These are phyloP conservation scores for Wallacemonas collosoma DNA, from an alignment of 208 protist genomes.

Conservation along the genomic window DNA sequence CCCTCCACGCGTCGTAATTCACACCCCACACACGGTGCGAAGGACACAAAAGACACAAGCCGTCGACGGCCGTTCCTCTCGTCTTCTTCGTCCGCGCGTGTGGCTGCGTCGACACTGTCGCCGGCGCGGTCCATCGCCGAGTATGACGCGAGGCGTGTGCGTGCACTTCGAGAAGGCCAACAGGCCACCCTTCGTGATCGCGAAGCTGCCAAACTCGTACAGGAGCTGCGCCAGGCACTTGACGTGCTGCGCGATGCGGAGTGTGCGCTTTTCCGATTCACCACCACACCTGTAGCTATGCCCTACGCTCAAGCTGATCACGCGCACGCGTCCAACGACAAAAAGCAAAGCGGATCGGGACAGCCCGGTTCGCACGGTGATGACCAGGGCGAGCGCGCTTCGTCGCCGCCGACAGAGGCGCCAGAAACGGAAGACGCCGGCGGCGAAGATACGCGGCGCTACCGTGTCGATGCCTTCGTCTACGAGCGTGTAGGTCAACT, in stretches of 20 bases:
- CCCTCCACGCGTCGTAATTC: too few relatives aligned
- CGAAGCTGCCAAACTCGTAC: background rate
- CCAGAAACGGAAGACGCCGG: background rate
- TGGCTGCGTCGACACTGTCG: background rate
- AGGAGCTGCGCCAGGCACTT: conserved; percentile 2
- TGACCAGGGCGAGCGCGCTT: background rate
- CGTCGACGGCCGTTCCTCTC: too few relatives aligned
- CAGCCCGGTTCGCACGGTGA: too few relatives aligned
- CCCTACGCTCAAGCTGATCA: too few relatives aligned
- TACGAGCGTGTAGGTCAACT: conserved; percentile 40
- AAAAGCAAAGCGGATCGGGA: background rate
- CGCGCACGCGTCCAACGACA: background rate
- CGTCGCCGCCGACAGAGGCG: background rate
- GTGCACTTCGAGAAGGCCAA: background rate
- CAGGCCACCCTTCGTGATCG: background rate
- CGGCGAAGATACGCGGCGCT: background rate
- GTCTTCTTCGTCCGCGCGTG: too few relatives aligned
- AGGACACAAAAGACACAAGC: too few relatives aligned
- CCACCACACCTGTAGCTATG: background rate
- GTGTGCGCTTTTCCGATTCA: conserved; percentile 3
- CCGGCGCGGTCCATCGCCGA: background rate
- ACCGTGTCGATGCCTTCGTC: conserved; percentile 26
- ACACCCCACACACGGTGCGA: too few relatives aligned
- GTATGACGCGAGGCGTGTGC: background rate
- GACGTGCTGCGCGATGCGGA: conserved; percentile 7